These are phyloP conservation scores for Gracilaria caudata DNA, from an alignment of 23 red algal species.

Conservation along the genomic window DNA sequence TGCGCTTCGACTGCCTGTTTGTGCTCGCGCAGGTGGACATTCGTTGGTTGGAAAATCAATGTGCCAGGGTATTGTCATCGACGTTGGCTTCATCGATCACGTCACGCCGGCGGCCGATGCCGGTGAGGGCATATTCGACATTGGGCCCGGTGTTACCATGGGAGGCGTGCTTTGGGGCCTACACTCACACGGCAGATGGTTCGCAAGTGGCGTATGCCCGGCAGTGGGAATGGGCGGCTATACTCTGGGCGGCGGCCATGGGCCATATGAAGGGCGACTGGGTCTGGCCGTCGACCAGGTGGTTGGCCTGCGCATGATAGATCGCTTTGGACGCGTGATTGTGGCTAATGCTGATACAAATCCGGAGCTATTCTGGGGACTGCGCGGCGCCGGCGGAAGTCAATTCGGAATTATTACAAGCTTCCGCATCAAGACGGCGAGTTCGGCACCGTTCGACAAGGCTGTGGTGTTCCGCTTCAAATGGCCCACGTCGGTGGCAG, in stretches of 20 bases:
- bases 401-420: conserved; percentile 50
- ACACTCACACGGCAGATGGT: conserved; percentile 28
- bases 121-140: background rate
- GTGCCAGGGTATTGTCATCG: conserved; percentile 50
- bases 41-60: conserved; percentile 54
- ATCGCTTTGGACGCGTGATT: conserved; percentile 47
- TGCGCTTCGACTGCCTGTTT: conserved; percentile 19
- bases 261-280: conserved; percentile 52
- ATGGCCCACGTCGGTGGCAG: conserved; percentile 23
- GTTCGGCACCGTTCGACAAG: conserved; percentile 39
- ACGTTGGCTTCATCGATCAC: conserved; percentile 40
- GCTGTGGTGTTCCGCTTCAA: conserved; percentile 56
- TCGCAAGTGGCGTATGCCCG: conserved; percentile 54
- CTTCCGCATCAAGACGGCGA: conserved; percentile 38
- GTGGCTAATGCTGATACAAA: conserved; percentile 11
- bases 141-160: conserved; percentile 54
- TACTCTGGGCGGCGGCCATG: conserved; percentile 47
- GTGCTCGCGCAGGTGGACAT: conserved; percentile 48
- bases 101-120: conserved; percentile 5
- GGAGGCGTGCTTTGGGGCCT: conserved; percentile 46
- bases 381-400: conserved; percentile 43
- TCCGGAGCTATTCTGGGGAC: conserved; percentile 42
- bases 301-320: conserved; percentile 35
- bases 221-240: conserved; percentile 55
- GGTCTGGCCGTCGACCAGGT: conserved; percentile 38